Conservation (phyloP, 768 basidiomycete species). For the Amanita brunnescens region DNA sequence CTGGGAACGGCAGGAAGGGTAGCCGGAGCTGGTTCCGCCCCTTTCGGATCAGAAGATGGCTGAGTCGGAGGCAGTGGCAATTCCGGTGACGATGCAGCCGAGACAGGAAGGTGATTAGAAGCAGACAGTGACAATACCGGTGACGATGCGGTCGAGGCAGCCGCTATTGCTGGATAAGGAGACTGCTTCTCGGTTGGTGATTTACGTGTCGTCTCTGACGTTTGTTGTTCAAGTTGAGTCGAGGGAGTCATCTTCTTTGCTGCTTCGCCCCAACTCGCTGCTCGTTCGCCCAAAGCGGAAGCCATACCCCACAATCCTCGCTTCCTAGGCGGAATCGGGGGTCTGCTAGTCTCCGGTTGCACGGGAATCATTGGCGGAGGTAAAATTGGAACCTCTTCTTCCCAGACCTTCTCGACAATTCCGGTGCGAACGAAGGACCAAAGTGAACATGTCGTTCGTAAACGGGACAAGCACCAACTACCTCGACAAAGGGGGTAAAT, state of each 20-base stretch:
- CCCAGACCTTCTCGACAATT: slow-evolving; percentile 83
- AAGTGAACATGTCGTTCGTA: slow-evolving; percentile 81
- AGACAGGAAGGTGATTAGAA: not conserved
- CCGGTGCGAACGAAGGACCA: slow-evolving; percentile 85
- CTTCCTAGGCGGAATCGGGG: slow-evolving; percentile 48
- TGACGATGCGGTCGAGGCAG: slow-evolving; percentile 19
- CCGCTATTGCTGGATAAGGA: slow-evolving; percentile 13
- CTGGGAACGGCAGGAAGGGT: slow-evolving; percentile 43
- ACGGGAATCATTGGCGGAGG: slow-evolving; percentile 17
- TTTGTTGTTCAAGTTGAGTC: slow-evolving; percentile 10
- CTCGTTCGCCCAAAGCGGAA: slow-evolving; percentile 50
- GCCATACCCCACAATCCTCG: slow-evolving; percentile 64
- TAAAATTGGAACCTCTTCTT: slow-evolving; percentile 54
- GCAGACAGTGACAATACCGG: not conserved
- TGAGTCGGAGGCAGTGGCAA: no score
- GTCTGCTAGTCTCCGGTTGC: slow-evolving; percentile 28
- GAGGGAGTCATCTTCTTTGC: slow-evolving; percentile 8
- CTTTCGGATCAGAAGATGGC: no score
- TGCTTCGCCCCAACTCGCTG: slow-evolving; percentile 44
- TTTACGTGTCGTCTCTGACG: slow-evolving; percentile 1
- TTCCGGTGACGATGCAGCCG: no score
- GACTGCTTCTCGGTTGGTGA: slow-evolving; percentile 8
- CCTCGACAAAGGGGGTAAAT: slow-evolving; percentile 76
- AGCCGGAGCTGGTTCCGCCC: not conserved
- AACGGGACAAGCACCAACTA: slow-evolving; percentile 79